Evolutionary conservation across 768 basidiomycete species (phyloP).

Genomic region (Austroboletus eburneus): DNA sequence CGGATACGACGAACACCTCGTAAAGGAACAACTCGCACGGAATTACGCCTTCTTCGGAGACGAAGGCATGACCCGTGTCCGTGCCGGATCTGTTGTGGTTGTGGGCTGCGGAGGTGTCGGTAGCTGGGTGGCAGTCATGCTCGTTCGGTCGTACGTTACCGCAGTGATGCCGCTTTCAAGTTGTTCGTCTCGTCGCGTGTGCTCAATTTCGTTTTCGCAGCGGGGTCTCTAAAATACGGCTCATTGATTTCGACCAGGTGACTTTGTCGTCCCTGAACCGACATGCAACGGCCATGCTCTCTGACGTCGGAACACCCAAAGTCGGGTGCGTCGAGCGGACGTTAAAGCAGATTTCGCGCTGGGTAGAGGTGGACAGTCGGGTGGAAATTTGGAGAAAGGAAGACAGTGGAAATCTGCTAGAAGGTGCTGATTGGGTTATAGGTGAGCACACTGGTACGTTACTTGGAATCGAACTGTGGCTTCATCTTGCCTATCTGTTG

Average conservation of each 20-base stretch:
- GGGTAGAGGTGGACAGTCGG: slow-evolving; percentile 81
- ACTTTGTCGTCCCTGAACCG: slow-evolving; percentile 93
- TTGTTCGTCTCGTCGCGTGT: too few species aligned
- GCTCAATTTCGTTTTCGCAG: slow-evolving; percentile 33
- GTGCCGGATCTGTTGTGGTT: slow-evolving; percentile 73
- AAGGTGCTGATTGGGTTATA: slow-evolving; percentile 92
- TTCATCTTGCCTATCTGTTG: slow-evolving; percentile 6
- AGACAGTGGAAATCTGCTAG: slow-evolving; percentile 66
- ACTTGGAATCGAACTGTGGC: not conserved
- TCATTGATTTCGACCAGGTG: slow-evolving; percentile 96
- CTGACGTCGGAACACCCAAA: slow-evolving; percentile 93
- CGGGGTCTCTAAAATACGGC: slow-evolving; percentile 69
- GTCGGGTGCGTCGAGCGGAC: slow-evolving; percentile 71
- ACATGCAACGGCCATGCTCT: slow-evolving; percentile 84
- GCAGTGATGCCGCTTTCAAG: not conserved
- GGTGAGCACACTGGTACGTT: slow-evolving; percentile 46
- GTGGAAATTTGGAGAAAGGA: slow-evolving; percentile 87
- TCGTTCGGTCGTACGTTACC: slow-evolving; percentile 73
- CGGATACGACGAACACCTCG: slow-evolving; percentile 72
- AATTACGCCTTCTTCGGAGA: slow-evolving; percentile 96
- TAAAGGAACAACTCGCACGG: slow-evolving; percentile 85
- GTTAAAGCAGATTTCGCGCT: slow-evolving; percentile 71
- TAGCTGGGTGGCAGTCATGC: slow-evolving; percentile 94
- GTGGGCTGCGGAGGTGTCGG: slow-evolving; percentile 98
- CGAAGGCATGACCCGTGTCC: slow-evolving; percentile 76